These are phyloP conservation scores for Prunus campanulata DNA, from an alignment of 306 rosid species.

Conservation along the genomic window DNA sequence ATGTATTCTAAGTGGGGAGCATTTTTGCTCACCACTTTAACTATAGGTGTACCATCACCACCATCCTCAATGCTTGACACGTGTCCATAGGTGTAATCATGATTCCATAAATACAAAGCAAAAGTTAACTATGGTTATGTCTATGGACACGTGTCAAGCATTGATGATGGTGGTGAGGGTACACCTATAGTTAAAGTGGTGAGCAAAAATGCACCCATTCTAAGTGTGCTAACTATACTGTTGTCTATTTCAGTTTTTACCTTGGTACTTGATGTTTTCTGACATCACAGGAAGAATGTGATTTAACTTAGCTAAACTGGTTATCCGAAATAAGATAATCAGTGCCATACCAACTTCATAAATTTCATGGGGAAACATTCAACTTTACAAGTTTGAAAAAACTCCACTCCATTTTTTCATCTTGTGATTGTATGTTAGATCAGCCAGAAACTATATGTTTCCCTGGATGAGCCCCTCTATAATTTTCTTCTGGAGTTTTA, in stretches of 20 bases:
- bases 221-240: not conserved
- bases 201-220: not conserved
- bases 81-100: too few species aligned
- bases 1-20: not conserved
- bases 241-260: not conserved
- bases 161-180: too few species aligned
- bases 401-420: not conserved
- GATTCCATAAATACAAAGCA: too few species aligned
- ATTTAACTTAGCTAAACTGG: not conserved
- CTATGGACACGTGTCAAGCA: too few species aligned
- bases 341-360: not conserved
- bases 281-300: not conserved
- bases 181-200: too few species aligned
- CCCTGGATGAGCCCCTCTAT: not conserved
- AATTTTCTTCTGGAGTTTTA: not conserved
- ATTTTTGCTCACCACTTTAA: too few species aligned
- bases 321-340: not conserved
- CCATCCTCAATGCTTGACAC: too few species aligned
- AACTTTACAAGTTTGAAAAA: not conserved
- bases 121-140: too few species aligned
- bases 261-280: not conserved
- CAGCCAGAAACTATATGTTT: not conserved
- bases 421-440: not conserved
- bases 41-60: too few species aligned
- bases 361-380: not conserved